Base-by-base conservation (phyloP, 768 basidiomycete genomes). In the Gymnopilus junonius region DNA sequence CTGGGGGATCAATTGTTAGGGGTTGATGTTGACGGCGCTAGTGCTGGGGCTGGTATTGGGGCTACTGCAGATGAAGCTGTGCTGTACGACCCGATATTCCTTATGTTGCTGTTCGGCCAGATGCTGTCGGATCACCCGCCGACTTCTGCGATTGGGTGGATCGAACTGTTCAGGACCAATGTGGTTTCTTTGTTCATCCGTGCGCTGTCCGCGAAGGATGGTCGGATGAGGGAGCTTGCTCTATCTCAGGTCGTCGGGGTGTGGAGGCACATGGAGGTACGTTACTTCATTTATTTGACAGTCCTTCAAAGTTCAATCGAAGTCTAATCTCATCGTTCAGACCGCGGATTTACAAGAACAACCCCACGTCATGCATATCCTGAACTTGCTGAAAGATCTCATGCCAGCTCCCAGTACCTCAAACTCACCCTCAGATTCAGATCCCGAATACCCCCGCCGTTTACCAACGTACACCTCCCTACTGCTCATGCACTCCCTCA, bases 101-200 rank as follows among this genome's bases (percentile, higher is more conserved):
- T 94, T 14, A 74, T 91, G 34, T 77, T 87, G 2, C 76, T 95
- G n/a, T 85, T 89, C 37, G 82, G 84, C 4, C 83, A 88, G 55
- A 84, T 87, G 73, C 77, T 95, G n/a, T 76, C 77, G 1, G 86
- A 90, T 34, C 81, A 80, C 55, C 81, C 75, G 15, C 89, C 87
- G 0, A 73, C 81, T 1, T 86, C 86, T 0, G 83, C 87, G 0
- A 76, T 90, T 62, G 85, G 82, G n/a, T 97, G 95, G 95, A 90
- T 96, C 14, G 89, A 93, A 69, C 73, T 97, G 17, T 89, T 96
- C 71, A 80, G 94, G 65, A 91, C 90, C 7, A 95, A 97, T 66
- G 79, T 90, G 11, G 83, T 91, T 12, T 85, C 91, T 46, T 66
- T 98, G 51, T 82, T 92, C 2, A 82, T 97, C 21, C 85, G 91